These are phyloP conservation scores for Phoma herbarum DNA, from an alignment of 2,329 filamentous ascomycete species.

Conservation along the genomic window DNA sequence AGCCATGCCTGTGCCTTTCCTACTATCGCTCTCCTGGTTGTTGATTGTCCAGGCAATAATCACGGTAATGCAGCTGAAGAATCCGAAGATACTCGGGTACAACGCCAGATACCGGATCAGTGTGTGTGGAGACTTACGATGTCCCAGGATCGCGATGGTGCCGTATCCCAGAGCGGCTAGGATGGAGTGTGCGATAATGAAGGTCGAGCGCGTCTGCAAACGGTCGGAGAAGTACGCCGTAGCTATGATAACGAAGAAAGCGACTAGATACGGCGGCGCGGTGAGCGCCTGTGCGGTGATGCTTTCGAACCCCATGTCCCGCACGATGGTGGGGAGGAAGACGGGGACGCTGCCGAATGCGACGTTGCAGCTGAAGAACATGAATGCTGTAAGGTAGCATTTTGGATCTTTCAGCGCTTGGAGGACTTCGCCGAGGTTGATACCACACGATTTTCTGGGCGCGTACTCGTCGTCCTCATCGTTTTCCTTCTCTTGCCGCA, in stretches of 20 bases:
- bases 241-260: conserved; percentile 75
- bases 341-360: conserved; percentile 88
- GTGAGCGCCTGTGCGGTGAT: conserved; percentile 78
- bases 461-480: conserved; percentile 37
- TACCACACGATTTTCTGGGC: conserved; percentile 39
- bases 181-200: conserved; percentile 74
- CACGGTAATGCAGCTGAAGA: conserved; percentile 85
- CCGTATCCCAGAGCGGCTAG: conserved; percentile 63
- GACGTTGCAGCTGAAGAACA: conserved; percentile 89
- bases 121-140: conserved; percentile 45
- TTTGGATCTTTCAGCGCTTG: conserved; percentile 71
- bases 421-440: conserved; percentile 66
- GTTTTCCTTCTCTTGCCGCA: conserved; percentile 62
- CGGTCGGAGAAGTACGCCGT: conserved; percentile 79
- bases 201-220: conserved; percentile 67
- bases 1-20: conserved; percentile 79
- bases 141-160: conserved; percentile 67
- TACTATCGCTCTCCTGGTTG: conserved; percentile 75
- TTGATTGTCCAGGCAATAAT: conserved; percentile 91
- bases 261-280: conserved; percentile 80
- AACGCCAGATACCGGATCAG: conserved; percentile 74
- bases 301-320: conserved; percentile 75
- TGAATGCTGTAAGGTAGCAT: conserved; percentile 77
- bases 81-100: conserved; percentile 80
- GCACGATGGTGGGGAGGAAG: conserved; percentile 83